phyloP scores from a whole-genome alignment of 225 moss, liverwort and hornwort genomes.

The Sphagnum contortum region DNA sequence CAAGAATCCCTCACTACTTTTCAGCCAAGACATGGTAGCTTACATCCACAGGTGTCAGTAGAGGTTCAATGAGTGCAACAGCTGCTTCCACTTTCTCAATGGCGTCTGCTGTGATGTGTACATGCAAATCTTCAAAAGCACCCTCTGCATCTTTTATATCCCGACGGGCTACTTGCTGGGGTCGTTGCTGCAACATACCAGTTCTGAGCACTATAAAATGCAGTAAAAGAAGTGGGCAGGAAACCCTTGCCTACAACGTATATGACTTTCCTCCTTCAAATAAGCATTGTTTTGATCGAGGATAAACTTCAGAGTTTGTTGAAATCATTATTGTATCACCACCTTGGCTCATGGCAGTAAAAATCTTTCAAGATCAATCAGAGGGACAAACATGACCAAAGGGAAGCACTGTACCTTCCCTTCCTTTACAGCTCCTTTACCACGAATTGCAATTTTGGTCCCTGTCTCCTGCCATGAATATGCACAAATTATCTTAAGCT shows the following conservation, averaged over 20 bases:
- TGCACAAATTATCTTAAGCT: neutral
- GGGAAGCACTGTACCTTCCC: conserved; percentile 46
- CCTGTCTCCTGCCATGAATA: conserved; percentile 98
- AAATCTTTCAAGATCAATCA: neutral
- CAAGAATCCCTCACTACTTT: too few relatives aligned
- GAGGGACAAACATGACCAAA: neutral
- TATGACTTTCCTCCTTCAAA: too few relatives aligned
- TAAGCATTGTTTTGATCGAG: too few relatives aligned
- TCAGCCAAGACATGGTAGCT: too few relatives aligned
- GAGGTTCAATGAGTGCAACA: conserved; percentile 75
- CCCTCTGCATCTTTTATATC: too few relatives aligned
- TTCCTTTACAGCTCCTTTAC: conserved; percentile 82
- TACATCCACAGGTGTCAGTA: conserved; percentile 80
- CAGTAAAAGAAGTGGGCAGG: too few relatives aligned
- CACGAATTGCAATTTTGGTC: conserved; percentile 77
- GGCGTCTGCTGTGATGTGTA: conserved; percentile 68
- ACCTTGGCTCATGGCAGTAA: too few relatives aligned
- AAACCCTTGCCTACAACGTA: too few relatives aligned
- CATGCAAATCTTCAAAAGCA: conserved; percentile 71
- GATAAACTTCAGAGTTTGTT: too few relatives aligned
- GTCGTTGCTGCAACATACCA: conserved; percentile 22
- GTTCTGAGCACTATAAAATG: neutral
- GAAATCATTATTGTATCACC: too few relatives aligned
- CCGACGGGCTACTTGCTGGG: conserved; percentile 38
- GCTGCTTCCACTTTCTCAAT: conserved; percentile 88